Percentiles rank a stretch among this genome's conserved stretches.
Conservation (phyloP, 495 filamentous ascomycete genomes). For the Aspergillus diversus region DNA sequence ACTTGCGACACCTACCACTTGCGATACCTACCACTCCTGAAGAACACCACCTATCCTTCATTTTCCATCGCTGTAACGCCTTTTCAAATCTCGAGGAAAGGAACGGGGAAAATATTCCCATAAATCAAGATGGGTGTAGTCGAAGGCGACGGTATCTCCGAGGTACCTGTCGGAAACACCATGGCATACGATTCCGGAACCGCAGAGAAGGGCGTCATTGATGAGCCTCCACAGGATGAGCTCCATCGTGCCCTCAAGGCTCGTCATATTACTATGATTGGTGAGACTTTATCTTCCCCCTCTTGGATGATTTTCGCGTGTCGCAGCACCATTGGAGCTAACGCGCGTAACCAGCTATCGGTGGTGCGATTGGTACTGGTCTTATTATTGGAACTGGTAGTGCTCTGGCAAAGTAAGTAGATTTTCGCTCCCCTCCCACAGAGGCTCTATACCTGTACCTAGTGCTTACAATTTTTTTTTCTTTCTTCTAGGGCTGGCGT, state of each 20-base stretch:
- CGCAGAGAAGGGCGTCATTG: conserved; percentile 32
- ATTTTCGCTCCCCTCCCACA: background rate
- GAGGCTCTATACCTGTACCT: background rate
- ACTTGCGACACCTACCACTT: background rate
- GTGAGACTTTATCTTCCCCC: conserved; percentile 22
- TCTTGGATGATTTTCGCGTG: background rate
- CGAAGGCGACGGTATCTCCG: conserved; percentile 24
- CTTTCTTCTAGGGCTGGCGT: conserved; percentile 40
- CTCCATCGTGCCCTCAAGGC: conserved; percentile 74
- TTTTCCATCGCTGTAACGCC: background rate
- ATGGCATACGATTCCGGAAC: conserved; percentile 29
- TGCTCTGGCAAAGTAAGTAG: conserved; percentile 59
- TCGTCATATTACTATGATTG: conserved; percentile 84
- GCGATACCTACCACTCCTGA: background rate
- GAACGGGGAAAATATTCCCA: background rate
- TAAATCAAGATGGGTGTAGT: conserved; percentile 20
- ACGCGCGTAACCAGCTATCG: conserved; percentile 61
- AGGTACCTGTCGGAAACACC: conserved; percentile 18
- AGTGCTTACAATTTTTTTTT: conserved; percentile 14
- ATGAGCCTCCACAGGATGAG: conserved; percentile 33
- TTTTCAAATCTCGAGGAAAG: background rate
- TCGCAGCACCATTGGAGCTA: background rate
- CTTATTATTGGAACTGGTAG: conserved; percentile 68
- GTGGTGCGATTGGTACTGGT: conserved; percentile 83
- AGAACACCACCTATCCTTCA: background rate